Evolutionary conservation across 2,329 filamentous ascomycete genomes (phyloP).

Genomic region (Cytospora piceicola): DNA sequence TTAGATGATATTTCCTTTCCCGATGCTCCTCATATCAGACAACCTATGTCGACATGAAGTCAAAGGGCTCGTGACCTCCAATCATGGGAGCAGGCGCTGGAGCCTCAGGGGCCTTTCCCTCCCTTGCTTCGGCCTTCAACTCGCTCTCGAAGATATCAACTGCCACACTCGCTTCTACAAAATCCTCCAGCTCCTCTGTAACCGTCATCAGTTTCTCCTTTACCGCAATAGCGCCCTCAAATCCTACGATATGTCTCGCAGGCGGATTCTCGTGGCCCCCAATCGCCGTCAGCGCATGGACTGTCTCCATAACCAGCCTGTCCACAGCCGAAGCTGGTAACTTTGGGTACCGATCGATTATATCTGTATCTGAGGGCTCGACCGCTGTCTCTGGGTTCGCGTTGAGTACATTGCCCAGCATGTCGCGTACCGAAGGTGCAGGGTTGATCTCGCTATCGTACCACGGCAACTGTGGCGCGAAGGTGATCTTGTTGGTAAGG

Average conservation of each 20-base stretch:
- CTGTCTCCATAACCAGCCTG: constrained; percentile 81
- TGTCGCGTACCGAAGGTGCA: constrained; percentile 81
- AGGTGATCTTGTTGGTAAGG: constrained; percentile 83
- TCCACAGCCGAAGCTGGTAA: constrained; percentile 71
- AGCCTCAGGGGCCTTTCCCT: constrained; percentile 40
- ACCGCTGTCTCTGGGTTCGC: constrained; percentile 67
- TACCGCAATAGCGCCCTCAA: constrained; percentile 83
- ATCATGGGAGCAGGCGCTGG: constrained; percentile 27
- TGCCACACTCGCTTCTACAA: constrained; percentile 84
- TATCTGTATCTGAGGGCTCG: constrained; percentile 45
- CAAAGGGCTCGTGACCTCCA: constrained; percentile 15
- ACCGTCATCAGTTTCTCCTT: constrained; percentile 97
- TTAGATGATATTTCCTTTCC: background rate
- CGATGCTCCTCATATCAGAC: background rate
- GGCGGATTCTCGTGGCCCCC: constrained; percentile 96
- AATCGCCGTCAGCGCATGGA: constrained; percentile 88
- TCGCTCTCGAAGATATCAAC: constrained; percentile 74
- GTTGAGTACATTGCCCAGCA: constrained; percentile 79
- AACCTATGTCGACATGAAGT: constrained; percentile 18
- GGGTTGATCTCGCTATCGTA: constrained; percentile 70
- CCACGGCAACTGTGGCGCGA: constrained; percentile 74
- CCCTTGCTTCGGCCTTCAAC: constrained; percentile 55
- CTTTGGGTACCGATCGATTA: constrained; percentile 73
- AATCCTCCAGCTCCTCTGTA: constrained; percentile 94
- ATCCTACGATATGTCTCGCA: constrained; percentile 88